These are phyloP conservation scores for Diospyros kaki DNA, from an alignment of 148 eudicot species.

Conservation along the genomic window DNA sequence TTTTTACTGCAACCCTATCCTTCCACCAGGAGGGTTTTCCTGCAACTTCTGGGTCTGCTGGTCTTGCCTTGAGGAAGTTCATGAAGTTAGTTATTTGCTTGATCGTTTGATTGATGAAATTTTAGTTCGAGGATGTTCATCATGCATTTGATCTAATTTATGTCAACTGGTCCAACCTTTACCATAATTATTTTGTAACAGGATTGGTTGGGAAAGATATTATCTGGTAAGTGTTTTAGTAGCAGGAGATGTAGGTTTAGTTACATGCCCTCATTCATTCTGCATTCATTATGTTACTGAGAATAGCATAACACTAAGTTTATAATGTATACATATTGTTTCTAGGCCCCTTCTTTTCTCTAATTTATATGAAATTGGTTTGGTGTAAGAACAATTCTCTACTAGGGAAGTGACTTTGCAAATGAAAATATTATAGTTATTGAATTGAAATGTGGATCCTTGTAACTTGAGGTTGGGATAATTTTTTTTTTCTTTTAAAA, in stretches of 20 bases:
- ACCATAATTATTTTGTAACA: neutral
- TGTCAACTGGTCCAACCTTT: neutral
- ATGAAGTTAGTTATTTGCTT: neutral
- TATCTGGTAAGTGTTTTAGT: no score
- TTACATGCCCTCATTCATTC: no score
- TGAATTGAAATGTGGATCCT: no score
- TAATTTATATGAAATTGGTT: conserved; percentile 3
- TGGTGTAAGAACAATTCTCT: neutral
- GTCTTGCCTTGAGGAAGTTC: neutral
- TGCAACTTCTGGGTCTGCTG: neutral
- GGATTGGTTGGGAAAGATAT: neutral
- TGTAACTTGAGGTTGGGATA: no score
- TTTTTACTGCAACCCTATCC: neutral
- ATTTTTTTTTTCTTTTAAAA: no score
- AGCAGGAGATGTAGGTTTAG: no score
- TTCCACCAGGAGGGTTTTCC: neutral
- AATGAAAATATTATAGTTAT: no score
- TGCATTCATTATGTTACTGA: no score
- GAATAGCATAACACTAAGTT: neutral
- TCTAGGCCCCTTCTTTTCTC: neutral
- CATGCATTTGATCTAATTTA: neutral
- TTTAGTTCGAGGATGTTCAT: conserved; percentile 1
- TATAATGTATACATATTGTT: neutral
- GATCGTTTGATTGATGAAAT: neutral
- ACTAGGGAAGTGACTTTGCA: no score